Evolutionary conservation across 306 rosid species (phyloP).

Genomic region (Rosa lucieae): DNA sequence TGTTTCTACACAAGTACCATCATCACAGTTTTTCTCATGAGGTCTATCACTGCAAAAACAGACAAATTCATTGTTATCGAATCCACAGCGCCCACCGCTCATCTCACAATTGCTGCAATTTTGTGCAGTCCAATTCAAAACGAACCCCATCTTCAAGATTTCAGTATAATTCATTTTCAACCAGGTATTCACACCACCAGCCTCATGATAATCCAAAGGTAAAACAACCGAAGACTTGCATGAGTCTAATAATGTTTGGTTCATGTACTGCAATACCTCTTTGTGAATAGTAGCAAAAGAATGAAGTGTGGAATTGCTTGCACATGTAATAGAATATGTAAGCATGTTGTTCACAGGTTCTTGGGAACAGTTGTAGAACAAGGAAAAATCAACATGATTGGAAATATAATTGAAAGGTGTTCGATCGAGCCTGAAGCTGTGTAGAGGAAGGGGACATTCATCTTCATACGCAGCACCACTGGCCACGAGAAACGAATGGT

Average conservation of each 20-base stretch:
- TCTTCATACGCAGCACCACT: slow-evolving; percentile 31
- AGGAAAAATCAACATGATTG: slow-evolving; percentile 41
- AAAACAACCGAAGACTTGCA: slow-evolving; percentile 45
- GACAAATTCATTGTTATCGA: slow-evolving; percentile 31
- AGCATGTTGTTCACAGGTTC: slow-evolving; percentile 32
- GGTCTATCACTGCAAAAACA: slow-evolving; percentile 58
- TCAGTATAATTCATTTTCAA: slow-evolving; percentile 45
- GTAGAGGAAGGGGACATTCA: slow-evolving; percentile 51
- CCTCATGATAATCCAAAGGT: slow-evolving; percentile 31
- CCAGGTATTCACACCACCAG: slow-evolving; percentile 20
- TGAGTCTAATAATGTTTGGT: slow-evolving; percentile 32
- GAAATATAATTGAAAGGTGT: slow-evolving; percentile 42
- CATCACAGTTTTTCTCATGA: slow-evolving; percentile 42
- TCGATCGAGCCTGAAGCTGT: slow-evolving; percentile 46
- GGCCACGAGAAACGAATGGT: slow-evolving; percentile 40
- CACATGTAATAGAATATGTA: slow-evolving; percentile 42
- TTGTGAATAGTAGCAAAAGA: slow-evolving; percentile 59
- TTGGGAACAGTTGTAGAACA: slow-evolving; percentile 56
- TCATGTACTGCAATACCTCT: slow-evolving; percentile 35
- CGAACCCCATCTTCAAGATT: slow-evolving; percentile 61
- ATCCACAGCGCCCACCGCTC: slow-evolving; percentile 70
- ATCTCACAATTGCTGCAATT: slow-evolving; percentile 49
- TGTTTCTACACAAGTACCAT: slow-evolving; percentile 36
- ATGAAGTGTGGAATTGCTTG: slow-evolving; percentile 37
- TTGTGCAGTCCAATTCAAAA: slow-evolving; percentile 56